A percentile compares a stretch with the other conserved stretches of the same genome.
Evolutionary conservation across 176 grass and related monocot genomes (phyloP).

Genomic region (Musa beccarii): DNA sequence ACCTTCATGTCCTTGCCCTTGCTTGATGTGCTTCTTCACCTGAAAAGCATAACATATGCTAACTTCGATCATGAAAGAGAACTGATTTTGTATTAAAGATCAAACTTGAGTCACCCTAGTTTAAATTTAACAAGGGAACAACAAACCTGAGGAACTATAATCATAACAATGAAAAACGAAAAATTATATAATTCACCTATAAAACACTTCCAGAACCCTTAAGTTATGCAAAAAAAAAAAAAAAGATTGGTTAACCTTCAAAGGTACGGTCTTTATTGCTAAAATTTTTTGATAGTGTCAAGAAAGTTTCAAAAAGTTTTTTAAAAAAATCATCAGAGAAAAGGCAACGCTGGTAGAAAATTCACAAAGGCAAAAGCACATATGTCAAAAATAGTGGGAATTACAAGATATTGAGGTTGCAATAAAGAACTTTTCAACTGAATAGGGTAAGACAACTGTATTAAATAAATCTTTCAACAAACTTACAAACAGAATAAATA

Average conservation of each 20-base stretch:
- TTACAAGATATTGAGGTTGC: neutral
- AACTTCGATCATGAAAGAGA: neutral
- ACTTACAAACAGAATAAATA: too few relatives aligned
- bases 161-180: neutral
- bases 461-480: too few relatives aligned
- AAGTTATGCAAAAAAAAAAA: neutral
- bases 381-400: neutral
- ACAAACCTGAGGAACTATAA: neutral
- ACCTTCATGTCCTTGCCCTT: constrained; percentile 77
- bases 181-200: neutral
- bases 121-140: neutral
- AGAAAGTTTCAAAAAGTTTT: neutral
- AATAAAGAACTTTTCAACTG: neutral
- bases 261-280: neutral
- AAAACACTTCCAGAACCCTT: neutral
- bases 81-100: neutral
- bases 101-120: neutral
- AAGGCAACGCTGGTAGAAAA: too few relatives aligned
- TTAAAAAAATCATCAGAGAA: neutral
- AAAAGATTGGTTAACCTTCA: too few relatives aligned
- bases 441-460: neutral
- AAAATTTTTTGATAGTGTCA: neutral
- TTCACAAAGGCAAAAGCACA: neutral
- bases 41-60: constrained; percentile 21
- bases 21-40: constrained; percentile 98